Base-by-base conservation (phyloP, 1,139 yeast genomes). In the Debaryomycetaceae sp. region DNA sequence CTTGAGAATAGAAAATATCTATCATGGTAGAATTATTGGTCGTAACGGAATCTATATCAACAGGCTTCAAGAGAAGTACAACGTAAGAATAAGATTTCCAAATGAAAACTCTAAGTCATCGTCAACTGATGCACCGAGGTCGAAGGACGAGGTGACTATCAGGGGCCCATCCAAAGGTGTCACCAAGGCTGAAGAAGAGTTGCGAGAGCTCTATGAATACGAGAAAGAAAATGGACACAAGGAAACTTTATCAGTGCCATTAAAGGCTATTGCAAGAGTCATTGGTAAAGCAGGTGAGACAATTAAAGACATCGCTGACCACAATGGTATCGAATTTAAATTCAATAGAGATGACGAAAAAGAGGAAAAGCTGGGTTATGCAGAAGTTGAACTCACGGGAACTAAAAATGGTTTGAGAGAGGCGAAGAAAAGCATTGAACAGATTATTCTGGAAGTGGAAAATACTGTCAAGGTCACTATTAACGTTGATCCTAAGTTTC, bases 101-200 rank as follows among this genome's bases (percentile, higher is more conserved):
- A 52, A 66, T 22, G 71, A 56, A 61, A 68, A 48, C 59, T 41
- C 65, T 40, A 52, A 54, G 34, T 60, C 64, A 39, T 54, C 55
- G 40, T 65, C 53, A 51, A 57, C 62, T 40, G 74, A 68, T 49
- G 67, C 69, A 17, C 76, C 76, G 48, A 65, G 58, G 50, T 54
- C 65, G 52, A 70, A 70, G 54, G 87, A 88, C 57, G 87, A 85
- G 55, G 89, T 93, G 45, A 75, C 83, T 34, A 78, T 95, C 50
- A 84, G 84, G 58, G 99, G 99, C 43, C 96, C 98, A 43, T 87
- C 97, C 20, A 85, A 84, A 66, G 93, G 91, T 53, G 98, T 88
- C 39, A 77, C 81, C 30, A 85, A 86, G 62, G 95, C 96, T 38
- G 83, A 83, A 62, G 93, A 85, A 53, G 99, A 95, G 72, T 72